Evolutionary conservation across 139 green algal genomes (phyloP).

Genomic region (Micromonas commoda): DNA sequence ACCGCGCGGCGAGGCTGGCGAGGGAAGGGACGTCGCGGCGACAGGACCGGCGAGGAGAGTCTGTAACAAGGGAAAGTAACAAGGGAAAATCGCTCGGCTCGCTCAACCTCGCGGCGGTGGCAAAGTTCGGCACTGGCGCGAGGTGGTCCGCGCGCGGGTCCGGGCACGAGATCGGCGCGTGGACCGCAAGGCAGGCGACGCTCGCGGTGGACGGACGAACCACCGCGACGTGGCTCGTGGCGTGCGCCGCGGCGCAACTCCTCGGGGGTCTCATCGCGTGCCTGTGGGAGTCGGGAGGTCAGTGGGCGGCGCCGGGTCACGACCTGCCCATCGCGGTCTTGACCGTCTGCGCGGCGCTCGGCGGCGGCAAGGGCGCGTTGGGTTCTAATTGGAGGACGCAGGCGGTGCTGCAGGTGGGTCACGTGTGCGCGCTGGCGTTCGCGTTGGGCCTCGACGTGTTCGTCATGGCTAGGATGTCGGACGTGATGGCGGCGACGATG

Average conservation of each 20-base stretch:
- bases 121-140: neutral
- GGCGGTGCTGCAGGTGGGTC: neutral
- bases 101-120: too few relatives aligned
- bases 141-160: neutral
- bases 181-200: neutral
- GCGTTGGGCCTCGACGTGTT: neutral
- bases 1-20: too few relatives aligned
- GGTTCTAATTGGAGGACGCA: neutral
- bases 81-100: too few relatives aligned
- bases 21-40: too few relatives aligned
- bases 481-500: neutral
- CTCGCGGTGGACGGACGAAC: neutral
- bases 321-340: neutral
- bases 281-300: neutral
- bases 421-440: neutral
- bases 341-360: neutral
- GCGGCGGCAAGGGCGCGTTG: neutral
- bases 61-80: too few relatives aligned
- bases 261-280: neutral
- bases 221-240: neutral
- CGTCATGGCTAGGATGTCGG: neutral
- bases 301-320: neutral
- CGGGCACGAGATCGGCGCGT: neutral
- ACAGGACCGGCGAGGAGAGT: too few relatives aligned
- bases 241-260: neutral